phyloP scores from a whole-genome alignment of 805 yeast species.

The Suhomyces emberorum region DNA sequence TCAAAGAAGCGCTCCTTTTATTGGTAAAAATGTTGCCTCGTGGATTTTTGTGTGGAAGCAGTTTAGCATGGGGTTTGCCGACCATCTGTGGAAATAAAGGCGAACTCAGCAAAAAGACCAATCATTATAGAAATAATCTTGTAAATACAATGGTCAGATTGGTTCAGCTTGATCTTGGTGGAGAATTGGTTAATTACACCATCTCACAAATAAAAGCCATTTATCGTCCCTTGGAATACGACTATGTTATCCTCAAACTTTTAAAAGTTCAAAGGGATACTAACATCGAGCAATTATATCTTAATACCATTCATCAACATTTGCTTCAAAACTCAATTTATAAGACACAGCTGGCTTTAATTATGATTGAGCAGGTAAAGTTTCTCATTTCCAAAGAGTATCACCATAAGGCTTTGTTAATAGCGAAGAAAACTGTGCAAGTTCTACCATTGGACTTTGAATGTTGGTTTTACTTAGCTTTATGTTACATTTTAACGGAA shows the following conservation, averaged over 20 bases:
- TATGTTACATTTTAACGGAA: constrained; percentile 53
- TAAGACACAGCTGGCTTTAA: constrained; percentile 52
- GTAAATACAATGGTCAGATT: constrained; percentile 49
- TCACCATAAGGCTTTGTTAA: constrained; percentile 52
- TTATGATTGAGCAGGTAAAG: constrained; percentile 60
- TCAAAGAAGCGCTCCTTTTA: constrained; percentile 26
- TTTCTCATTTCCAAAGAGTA: constrained; percentile 55
- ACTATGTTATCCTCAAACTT: constrained; percentile 21
- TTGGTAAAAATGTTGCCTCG: constrained; percentile 45
- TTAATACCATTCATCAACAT: constrained; percentile 19
- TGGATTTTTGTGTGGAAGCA: constrained; percentile 46
- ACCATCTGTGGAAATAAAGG: constrained; percentile 27
- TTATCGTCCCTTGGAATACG: constrained; percentile 21
- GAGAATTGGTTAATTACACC: constrained; percentile 27
- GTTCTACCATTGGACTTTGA: constrained; percentile 75
- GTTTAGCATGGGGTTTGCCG: constrained; percentile 30
- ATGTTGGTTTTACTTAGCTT: constrained; percentile 65
- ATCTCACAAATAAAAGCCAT: constrained; percentile 30
- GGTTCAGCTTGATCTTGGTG: constrained; percentile 37
- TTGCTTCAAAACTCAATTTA: constrained; percentile 1
- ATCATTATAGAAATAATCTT: constrained; percentile 44
- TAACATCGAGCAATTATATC: constrained; percentile 21
- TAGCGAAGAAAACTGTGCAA: constrained; percentile 59
- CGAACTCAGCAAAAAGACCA: constrained; percentile 22
- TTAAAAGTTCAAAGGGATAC: constrained; percentile 20